These are phyloP conservation scores for Xerocomellus amylosporus DNA, from an alignment of 768 basidiomycete species.

Conservation along the genomic window DNA sequence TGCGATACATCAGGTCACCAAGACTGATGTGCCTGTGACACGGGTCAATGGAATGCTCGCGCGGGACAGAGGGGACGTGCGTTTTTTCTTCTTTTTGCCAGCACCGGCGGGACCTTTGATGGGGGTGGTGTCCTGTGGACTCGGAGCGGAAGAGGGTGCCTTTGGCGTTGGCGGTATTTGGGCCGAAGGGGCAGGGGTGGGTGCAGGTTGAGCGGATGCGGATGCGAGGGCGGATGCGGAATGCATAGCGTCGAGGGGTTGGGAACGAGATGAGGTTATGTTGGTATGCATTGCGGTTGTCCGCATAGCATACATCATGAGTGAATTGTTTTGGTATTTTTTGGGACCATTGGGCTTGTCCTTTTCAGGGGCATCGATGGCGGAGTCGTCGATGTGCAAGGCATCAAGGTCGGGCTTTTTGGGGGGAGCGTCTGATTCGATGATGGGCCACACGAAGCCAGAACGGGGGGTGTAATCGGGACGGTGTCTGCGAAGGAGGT, in stretches of 20 bases:
- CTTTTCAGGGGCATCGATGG: conserved; percentile 20
- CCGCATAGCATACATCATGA: conserved; percentile 76
- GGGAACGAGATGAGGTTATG: conserved; percentile 44
- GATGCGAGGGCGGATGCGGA: conserved; percentile 26
- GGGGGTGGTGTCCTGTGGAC: conserved; percentile 43
- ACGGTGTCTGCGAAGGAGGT: conserved; percentile 66
- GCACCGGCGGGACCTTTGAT: conserved; percentile 48
- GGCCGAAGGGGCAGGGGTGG: conserved; percentile 36
- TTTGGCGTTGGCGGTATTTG: conserved; percentile 33
- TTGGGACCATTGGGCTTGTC: conserved; percentile 36
- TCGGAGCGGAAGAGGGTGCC: conserved; percentile 32
- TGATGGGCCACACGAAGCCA: conserved; percentile 83
- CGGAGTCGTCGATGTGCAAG: conserved; percentile 23
- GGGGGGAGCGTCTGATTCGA: conserved; percentile 46
- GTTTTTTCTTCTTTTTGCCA: conserved; percentile 75
- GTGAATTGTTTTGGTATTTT: conserved; percentile 63
- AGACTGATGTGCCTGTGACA: conserved; percentile 24
- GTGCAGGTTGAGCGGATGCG: conserved; percentile 27
- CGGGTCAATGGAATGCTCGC: conserved; percentile 3
- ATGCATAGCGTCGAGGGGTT: conserved; percentile 24
- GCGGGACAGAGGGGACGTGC: conserved; percentile 37
- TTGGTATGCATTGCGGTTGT: conserved; percentile 72
- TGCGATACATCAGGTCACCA: conserved; percentile 19
- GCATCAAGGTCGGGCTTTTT: conserved; percentile 40
- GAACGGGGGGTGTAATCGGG: conserved; percentile 83